Conservation (phyloP, 1,284 basidiomycete genomes). For the Mycena sp. region DNA sequence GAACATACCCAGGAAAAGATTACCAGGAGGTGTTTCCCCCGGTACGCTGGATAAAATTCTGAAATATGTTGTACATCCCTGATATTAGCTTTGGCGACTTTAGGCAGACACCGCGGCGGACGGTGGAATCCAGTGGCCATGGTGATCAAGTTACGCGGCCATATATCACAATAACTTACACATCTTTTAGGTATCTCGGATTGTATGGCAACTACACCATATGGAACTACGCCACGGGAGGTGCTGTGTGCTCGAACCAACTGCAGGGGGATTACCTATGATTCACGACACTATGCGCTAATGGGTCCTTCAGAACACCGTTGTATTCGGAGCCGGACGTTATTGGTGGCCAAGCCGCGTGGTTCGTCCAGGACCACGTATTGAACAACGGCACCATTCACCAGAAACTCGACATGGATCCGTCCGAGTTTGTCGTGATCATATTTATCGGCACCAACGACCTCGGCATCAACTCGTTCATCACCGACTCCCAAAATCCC, state of each 20-base stretch:
- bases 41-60: too few relatives aligned
- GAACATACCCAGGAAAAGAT: slow-evolving; percentile 35
- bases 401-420: slow-evolving; percentile 32
- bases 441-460: slow-evolving; percentile 36
- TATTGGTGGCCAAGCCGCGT: slow-evolving; percentile 29
- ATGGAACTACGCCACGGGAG: slow-evolving; percentile 33
- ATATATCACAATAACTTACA: not conserved
- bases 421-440: slow-evolving; percentile 31
- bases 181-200: slow-evolving; percentile 26
- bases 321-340: slow-evolving; percentile 27
- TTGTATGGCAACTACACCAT: slow-evolving; percentile 34
- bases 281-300: not conserved
- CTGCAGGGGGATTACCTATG: not conserved
- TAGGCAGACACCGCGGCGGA: slow-evolving; percentile 33
- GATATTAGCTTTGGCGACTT: not conserved
- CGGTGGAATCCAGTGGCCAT: slow-evolving; percentile 36
- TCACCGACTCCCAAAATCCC: slow-evolving; percentile 24
- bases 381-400: slow-evolving; percentile 23
- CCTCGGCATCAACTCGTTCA: slow-evolving; percentile 30
- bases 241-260: slow-evolving; percentile 30
- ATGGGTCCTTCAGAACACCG: slow-evolving; percentile 10
- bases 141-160: slow-evolving; percentile 6
- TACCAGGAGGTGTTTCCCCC: slow-evolving; percentile 38
- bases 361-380: slow-evolving; percentile 35
- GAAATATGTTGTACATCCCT: too few relatives aligned